Conservation (phyloP, 139 green algal genomes). For the Chlorella sp. region DNA sequence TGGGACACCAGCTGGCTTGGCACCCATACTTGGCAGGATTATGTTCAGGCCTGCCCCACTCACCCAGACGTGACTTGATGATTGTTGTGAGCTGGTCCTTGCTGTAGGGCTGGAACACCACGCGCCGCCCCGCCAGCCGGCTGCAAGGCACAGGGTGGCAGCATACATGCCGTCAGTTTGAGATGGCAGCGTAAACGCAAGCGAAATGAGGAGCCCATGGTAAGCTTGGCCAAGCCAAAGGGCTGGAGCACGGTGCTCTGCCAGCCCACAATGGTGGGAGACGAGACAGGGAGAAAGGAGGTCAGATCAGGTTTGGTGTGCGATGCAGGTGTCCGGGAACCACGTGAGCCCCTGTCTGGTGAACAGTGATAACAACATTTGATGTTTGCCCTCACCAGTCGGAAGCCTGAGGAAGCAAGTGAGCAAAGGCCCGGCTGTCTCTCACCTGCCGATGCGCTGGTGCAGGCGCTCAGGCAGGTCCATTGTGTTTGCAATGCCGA, state of each 20-base stretch:
- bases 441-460: slow-evolving; percentile 80
- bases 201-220: neutral
- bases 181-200: neutral
- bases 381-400: too few relatives aligned
- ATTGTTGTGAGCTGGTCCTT: slow-evolving; percentile 80
- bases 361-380: too few relatives aligned
- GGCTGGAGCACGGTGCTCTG: too few relatives aligned
- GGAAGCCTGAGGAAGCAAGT: too few relatives aligned
- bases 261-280: too few relatives aligned
- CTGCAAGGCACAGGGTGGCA: slow-evolving; percentile 25
- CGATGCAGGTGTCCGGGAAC: too few relatives aligned
- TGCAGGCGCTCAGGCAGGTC: slow-evolving; percentile 96
- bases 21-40: neutral
- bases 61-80: slow-evolving; percentile 70
- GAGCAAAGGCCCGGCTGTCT: neutral
- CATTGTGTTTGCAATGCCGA: slow-evolving; percentile 98
- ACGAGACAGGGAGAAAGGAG: too few relatives aligned
- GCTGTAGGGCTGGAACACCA: slow-evolving; percentile 87
- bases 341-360: too few relatives aligned
- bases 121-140: slow-evolving; percentile 66
- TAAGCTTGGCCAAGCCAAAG: neutral
- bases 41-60: neutral
- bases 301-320: too few relatives aligned
- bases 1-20: too few relatives aligned
- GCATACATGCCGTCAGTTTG: too few relatives aligned